Conservation (phyloP, 1,284 basidiomycete genomes). For the Microbotryum lychnidis-dioicae region DNA sequence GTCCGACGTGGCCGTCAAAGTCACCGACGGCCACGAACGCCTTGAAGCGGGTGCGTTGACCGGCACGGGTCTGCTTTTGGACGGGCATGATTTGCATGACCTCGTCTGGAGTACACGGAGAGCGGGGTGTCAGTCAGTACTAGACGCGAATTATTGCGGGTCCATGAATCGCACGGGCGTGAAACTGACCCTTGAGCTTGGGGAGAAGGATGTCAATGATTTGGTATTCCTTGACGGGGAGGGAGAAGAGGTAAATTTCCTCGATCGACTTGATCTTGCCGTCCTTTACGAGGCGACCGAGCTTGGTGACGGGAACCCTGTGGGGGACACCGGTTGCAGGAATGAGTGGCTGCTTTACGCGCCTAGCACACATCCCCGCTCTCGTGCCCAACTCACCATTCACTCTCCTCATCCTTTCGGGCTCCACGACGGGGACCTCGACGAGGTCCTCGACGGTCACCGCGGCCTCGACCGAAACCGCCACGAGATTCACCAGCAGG, state of each 20-base stretch:
- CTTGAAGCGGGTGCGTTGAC: slow-evolving; percentile 99
- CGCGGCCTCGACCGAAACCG: slow-evolving; percentile 67
- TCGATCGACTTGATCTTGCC: slow-evolving; percentile 99
- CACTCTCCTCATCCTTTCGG: slow-evolving; percentile 98
- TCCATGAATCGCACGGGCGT: too few species aligned
- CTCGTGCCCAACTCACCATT: slow-evolving; percentile 62
- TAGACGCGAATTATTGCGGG: background rate
- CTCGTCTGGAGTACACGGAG: slow-evolving; percentile 51
- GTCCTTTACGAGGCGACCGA: slow-evolving; percentile 97
- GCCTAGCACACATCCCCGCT: background rate
- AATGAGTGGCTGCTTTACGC: background rate
- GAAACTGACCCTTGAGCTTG: slow-evolving; percentile 66
- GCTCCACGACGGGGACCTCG: slow-evolving; percentile 88
- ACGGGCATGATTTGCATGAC: slow-evolving; percentile 99
- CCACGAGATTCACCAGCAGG: slow-evolving; percentile 39
- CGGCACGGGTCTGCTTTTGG: slow-evolving; percentile 99
- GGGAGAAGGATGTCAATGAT: slow-evolving; percentile 97
- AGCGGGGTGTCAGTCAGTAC: too few species aligned
- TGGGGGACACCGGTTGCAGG: slow-evolving; percentile 1
- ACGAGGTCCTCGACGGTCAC: slow-evolving; percentile 68
- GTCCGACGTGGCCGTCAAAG: slow-evolving; percentile 94
- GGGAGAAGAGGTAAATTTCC: slow-evolving; percentile 99
- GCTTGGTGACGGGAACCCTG: slow-evolving; percentile 97
- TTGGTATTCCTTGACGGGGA: slow-evolving; percentile 97
- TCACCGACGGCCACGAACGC: slow-evolving; percentile 99